A percentile compares a stretch with the other conserved stretches of the same genome.
These are phyloP conservation scores for Trichocladium antarcticum DNA, from an alignment of 495 filamentous ascomycete species.

Conservation along the genomic window DNA sequence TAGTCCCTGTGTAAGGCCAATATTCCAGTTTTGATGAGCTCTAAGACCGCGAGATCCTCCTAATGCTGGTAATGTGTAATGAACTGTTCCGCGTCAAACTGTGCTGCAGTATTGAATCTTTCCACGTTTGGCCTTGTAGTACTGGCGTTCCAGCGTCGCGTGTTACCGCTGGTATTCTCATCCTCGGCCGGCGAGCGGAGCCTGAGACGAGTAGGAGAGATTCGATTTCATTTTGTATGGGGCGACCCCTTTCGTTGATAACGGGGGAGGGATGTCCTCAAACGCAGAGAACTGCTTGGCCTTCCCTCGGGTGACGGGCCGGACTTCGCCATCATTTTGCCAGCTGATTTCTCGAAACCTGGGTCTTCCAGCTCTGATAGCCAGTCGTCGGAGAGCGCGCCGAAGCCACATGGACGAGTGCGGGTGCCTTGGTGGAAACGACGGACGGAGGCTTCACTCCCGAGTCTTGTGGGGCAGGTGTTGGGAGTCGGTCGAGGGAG, in stretches of 20 bases:
- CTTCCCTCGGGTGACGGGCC: constrained; percentile 10
- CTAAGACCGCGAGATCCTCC: too few species aligned
- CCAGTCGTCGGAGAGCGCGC: not conserved
- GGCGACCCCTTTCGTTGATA: not conserved
- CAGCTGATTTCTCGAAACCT: constrained; percentile 1
- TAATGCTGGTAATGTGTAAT: too few species aligned
- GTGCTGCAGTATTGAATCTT: too few species aligned
- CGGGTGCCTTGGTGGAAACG: not conserved
- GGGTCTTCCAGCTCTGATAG: not conserved
- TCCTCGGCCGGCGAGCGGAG: not conserved
- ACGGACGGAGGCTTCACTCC: not conserved
- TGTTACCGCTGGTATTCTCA: too few species aligned
- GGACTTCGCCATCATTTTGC: constrained; percentile 3
- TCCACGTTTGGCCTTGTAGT: too few species aligned
- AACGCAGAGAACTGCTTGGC: constrained; percentile 2
- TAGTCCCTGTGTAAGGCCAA: too few species aligned
- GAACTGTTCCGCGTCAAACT: too few species aligned
- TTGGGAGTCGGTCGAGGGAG: too few species aligned
- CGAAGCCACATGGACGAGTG: constrained; percentile 1
- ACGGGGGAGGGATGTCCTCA: not conserved
- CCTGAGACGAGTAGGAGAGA: constrained; percentile 9
- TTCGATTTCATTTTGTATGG: constrained; percentile 3
- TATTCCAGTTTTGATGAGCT: too few species aligned
- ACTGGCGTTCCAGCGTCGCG: too few species aligned
- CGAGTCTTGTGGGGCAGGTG: not conserved